Conservation (phyloP, 805 yeast genomes). For the Metschnikowia peoriensis region DNA sequence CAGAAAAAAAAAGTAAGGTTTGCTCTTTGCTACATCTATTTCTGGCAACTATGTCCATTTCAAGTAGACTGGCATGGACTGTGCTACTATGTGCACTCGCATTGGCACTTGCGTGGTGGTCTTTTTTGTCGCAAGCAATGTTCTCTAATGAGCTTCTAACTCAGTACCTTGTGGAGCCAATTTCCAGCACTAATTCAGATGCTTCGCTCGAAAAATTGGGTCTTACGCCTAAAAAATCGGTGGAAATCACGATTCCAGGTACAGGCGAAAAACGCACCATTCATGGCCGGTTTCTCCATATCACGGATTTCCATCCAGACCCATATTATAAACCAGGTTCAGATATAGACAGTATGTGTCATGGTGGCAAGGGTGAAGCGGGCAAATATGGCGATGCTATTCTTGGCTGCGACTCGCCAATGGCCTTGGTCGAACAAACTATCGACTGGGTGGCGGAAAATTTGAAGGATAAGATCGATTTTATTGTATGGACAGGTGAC, state of each 20-base stretch:
- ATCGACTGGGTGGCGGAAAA: conserved; percentile 64
- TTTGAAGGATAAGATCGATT: conserved; percentile 74
- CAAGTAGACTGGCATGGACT: conserved; percentile 3
- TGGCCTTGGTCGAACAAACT: conserved; percentile 58
- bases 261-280: conserved; percentile 30
- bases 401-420: conserved; percentile 76
- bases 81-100: conserved; percentile 1
- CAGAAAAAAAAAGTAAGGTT: not conserved
- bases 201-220: conserved; percentile 21
- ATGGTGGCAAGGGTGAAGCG: conserved; percentile 52
- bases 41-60: not conserved
- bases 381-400: conserved; percentile 73
- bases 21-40: not conserved
- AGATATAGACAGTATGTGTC: conserved; percentile 54
- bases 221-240: conserved; percentile 33
- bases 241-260: conserved; percentile 20
- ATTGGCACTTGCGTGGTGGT: conserved; percentile 1
- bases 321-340: conserved; percentile 57
- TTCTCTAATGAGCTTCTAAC: not conserved
- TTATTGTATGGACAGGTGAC: conserved; percentile 90
- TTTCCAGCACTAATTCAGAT: not conserved
- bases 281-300: conserved; percentile 80
- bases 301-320: conserved; percentile 88
- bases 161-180: conserved; percentile 3
- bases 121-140: not conserved